Evolutionary conservation across 23 red algal genomes (phyloP).

Genomic region (Agarophyton chilense): DNA sequence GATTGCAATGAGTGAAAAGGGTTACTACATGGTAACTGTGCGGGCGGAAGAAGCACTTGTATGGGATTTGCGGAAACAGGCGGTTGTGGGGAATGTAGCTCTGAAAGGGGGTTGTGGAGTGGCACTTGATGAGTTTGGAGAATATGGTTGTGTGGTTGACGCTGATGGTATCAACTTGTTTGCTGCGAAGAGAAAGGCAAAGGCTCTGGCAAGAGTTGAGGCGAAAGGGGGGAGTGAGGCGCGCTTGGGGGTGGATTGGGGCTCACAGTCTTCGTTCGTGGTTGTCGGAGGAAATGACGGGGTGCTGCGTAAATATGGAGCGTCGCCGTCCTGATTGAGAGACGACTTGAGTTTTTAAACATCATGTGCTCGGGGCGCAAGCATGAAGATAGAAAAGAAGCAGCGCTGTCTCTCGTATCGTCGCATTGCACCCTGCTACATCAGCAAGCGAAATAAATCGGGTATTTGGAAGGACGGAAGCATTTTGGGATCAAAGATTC

Average conservation of each 20-base stretch:
- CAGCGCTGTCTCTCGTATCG: too few relatives aligned
- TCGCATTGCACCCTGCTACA: too few relatives aligned
- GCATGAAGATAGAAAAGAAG: too few relatives aligned
- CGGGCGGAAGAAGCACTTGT: constrained; percentile 1
- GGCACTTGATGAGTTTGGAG: constrained; percentile 50
- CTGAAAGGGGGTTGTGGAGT: constrained; percentile 15
- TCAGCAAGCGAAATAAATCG: too few relatives aligned
- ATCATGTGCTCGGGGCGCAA: too few relatives aligned
- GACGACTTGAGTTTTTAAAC: too few relatives aligned
- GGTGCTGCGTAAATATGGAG: constrained; percentile 4
- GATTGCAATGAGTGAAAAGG: constrained; percentile 80
- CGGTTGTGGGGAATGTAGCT: constrained; percentile 9
- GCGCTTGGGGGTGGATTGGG: constrained; percentile 25
- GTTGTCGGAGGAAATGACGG: constrained; percentile 4
- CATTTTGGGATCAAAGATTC: too few relatives aligned
- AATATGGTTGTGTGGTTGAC: constrained; percentile 39
- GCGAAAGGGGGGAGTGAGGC: not conserved
- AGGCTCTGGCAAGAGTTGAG: constrained; percentile 8
- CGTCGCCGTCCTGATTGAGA: not conserved
- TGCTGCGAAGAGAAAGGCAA: constrained; percentile 55
- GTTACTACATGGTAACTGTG: constrained; percentile 75
- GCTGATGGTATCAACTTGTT: constrained; percentile 18
- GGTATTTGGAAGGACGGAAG: too few relatives aligned
- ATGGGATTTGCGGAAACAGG: constrained; percentile 83
- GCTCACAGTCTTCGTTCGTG: not conserved